phyloP scores from a whole-genome alignment of 495 filamentous ascomycete species.

The Penicillium longicatenatum region DNA sequence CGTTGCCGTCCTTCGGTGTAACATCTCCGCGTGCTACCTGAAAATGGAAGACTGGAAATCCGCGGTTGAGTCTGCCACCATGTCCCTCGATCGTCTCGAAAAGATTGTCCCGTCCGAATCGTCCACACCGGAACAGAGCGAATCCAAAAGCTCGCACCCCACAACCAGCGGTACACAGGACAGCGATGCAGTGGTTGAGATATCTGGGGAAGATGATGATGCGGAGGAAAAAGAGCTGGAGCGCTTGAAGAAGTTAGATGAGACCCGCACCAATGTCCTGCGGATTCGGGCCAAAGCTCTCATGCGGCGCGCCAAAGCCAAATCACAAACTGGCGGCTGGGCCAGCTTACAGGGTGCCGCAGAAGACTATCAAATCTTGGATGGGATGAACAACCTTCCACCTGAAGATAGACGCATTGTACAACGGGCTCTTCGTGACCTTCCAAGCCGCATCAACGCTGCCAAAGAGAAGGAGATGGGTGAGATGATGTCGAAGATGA shows the following conservation, averaged over 20 bases:
- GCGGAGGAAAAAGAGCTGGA: conserved; percentile 59
- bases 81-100: conserved; percentile 71
- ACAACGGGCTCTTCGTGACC: conserved; percentile 58
- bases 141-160: conserved; percentile 23
- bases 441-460: conserved; percentile 67
- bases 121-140: conserved; percentile 18
- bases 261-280: conserved; percentile 63
- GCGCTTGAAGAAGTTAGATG: conserved; percentile 51
- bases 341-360: conserved; percentile 76
- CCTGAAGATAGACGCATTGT: conserved; percentile 67
- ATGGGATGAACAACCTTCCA: conserved; percentile 58
- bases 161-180: conserved; percentile 15
- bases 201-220: conserved; percentile 58
- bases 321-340: conserved; percentile 74
- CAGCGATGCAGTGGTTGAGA: conserved; percentile 48
- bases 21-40: conserved; percentile 87
- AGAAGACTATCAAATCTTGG: conserved; percentile 69
- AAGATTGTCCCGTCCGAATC: conserved; percentile 51
- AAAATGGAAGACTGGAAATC: conserved; percentile 88
- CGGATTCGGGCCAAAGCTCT: conserved; percentile 83
- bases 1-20: conserved; percentile 81
- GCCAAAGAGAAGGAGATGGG: conserved; percentile 84
- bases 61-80: conserved; percentile 71
- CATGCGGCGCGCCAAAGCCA: conserved; percentile 78
- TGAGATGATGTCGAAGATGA: conserved; percentile 97